These are phyloP conservation scores for Fallopia convolvulus DNA, from an alignment of 148 eudicot species.

Conservation along the genomic window DNA sequence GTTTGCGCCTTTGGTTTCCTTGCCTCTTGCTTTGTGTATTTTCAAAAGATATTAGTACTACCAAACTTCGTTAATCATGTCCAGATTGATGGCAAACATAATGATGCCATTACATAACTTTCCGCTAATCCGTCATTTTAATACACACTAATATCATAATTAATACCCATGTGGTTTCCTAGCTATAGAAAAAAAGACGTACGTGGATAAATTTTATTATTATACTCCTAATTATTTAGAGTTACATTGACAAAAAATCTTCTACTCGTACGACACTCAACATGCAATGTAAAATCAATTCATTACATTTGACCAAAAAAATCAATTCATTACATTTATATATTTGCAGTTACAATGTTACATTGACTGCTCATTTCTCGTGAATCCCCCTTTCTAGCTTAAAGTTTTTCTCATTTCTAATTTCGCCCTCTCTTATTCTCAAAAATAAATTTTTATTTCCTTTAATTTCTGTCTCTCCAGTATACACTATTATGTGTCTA, in stretches of 20 bases:
- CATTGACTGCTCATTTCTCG: conserved; percentile 28
- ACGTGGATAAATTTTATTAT: no score
- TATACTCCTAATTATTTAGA: neutral
- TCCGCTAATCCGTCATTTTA: neutral
- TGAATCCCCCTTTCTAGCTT: conserved; percentile 14
- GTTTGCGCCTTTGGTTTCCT: conserved; percentile 8
- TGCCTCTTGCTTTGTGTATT: neutral
- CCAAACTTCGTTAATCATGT: neutral
- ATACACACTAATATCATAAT: neutral
- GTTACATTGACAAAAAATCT: neutral
- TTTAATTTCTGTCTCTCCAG: neutral
- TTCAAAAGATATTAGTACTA: neutral
- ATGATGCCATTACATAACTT: conserved; percentile 3
- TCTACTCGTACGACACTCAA: neutral
- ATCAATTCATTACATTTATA: neutral
- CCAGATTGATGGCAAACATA: conserved; percentile 12
- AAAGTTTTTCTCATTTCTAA: conserved; percentile 10
- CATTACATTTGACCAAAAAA: neutral
- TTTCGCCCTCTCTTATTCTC: conserved; percentile 19
- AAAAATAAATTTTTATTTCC: conserved; percentile 8
- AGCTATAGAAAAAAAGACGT: no score
- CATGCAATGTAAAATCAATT: neutral
- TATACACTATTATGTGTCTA: neutral
- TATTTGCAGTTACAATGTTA: conserved; percentile 9
- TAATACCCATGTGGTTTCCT: neutral